A percentile compares a stretch with the other conserved stretches of the same genome.
Evolutionary conservation across 495 filamentous ascomycete species (phyloP).

Genomic region (Melanomma pulvis-pyrius): DNA sequence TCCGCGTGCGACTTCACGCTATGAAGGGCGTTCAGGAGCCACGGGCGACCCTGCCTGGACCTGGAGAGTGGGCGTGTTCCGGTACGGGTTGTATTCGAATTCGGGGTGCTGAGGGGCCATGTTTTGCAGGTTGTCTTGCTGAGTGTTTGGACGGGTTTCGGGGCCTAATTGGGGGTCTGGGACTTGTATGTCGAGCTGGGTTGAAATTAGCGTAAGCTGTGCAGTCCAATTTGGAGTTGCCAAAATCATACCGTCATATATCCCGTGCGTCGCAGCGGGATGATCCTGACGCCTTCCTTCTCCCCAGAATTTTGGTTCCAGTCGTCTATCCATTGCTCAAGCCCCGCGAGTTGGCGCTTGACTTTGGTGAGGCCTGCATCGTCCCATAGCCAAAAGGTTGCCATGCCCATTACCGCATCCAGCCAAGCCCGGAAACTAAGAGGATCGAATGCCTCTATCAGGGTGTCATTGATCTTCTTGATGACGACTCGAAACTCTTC

Average conservation of each 20-base stretch:
- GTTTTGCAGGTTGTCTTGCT: constrained; percentile 10
- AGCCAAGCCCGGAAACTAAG: constrained; percentile 66
- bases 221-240: not conserved
- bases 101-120: constrained; percentile 10
- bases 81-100: constrained; percentile 18
- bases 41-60: constrained; percentile 15
- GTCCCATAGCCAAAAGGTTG: constrained; percentile 93
- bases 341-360: constrained; percentile 64
- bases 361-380: constrained; percentile 74
- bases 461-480: constrained; percentile 70
- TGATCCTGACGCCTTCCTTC: constrained; percentile 65
- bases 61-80: constrained; percentile 23
- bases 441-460: constrained; percentile 74
- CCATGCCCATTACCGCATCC: constrained; percentile 72
- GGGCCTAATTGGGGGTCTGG: constrained; percentile 73
- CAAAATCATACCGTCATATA: constrained; percentile 74
- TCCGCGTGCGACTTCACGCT: not conserved
- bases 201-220: constrained; percentile 14
- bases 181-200: constrained; percentile 77
- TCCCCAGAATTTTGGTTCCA: constrained; percentile 71
- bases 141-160: constrained; percentile 30
- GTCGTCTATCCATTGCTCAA: constrained; percentile 78
- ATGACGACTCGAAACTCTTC: constrained; percentile 85
- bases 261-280: constrained; percentile 76
- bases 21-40: constrained; percentile 18